Conservation (phyloP, 306 rosid genomes). For the barrel medic (Medicago truncatula) region MtrunA17r5.0-ANR NC_053046.1:18569001-18569500, state of each 20-base stretch:
- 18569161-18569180: background rate
- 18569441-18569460: constrained; percentile 84
- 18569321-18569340: constrained; percentile 3
- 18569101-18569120: constrained; percentile 59
- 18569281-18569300: constrained; percentile 25
- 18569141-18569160: constrained; percentile 4
- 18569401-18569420: constrained; percentile 51
- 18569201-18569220: constrained; percentile 77
- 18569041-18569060: constrained; percentile 87
- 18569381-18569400: constrained; percentile 61
- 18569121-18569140: constrained; percentile 29
- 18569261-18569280: constrained; percentile 58
- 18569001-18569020: constrained; percentile 79
- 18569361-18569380: constrained; percentile 34
- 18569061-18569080: constrained; percentile 76
- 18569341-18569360: background rate
- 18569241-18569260: constrained; percentile 46
- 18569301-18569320: constrained; percentile 30
- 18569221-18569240: constrained; percentile 73
- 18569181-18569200: constrained; percentile 60
- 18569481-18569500: constrained; percentile 73
- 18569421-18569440: constrained; percentile 54
- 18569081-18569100: constrained; percentile 75
- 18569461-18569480: constrained; percentile 85
- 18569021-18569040: constrained; percentile 85